These are phyloP conservation scores for Kwoniella shivajii DNA, from an alignment of 1,284 basidiomycete species.

Conservation along the genomic window DNA sequence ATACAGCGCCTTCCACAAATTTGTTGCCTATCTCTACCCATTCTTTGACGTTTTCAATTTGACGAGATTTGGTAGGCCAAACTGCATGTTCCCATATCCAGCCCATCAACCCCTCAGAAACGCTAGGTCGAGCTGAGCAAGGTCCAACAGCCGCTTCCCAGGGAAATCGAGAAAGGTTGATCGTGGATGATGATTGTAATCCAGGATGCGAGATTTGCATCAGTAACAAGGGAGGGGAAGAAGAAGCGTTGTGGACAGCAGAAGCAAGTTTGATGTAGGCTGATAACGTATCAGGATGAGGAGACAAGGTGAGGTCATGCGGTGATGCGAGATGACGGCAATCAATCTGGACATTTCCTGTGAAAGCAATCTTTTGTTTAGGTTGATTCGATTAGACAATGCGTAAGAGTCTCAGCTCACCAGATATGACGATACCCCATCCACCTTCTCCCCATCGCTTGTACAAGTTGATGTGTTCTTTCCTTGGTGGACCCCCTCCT, in stretches of 20 bases:
- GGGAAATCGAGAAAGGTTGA: constrained; percentile 37
- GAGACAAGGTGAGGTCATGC: constrained; percentile 72
- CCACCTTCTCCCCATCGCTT: constrained; percentile 70
- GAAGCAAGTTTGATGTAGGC: constrained; percentile 61
- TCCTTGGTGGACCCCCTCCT: constrained; percentile 72
- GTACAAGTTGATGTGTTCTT: constrained; percentile 69
- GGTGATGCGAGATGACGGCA: constrained; percentile 73
- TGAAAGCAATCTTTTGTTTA: background rate
- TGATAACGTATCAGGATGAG: constrained; percentile 44
- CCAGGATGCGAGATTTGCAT: constrained; percentile 88
- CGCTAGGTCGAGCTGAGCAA: constrained; percentile 62
- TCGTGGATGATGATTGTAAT: constrained; percentile 70
- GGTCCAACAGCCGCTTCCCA: constrained; percentile 67
- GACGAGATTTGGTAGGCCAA: constrained; percentile 67
- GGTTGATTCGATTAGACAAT: background rate
- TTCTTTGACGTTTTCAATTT: constrained; percentile 61
- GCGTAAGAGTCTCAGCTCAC: constrained; percentile 42
- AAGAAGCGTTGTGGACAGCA: constrained; percentile 57
- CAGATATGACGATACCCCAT: constrained; percentile 90
- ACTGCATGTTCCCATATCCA: constrained; percentile 59
- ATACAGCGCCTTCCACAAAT: constrained; percentile 71
- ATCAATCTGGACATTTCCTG: constrained; percentile 79
- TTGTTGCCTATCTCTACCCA: constrained; percentile 60
- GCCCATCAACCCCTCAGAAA: constrained; percentile 50
- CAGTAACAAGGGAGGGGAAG: constrained; percentile 48